These are phyloP conservation scores for Saccharomycopsis hybrid DNA, from an alignment of 1,139 yeast species.

Conservation along the genomic window DNA sequence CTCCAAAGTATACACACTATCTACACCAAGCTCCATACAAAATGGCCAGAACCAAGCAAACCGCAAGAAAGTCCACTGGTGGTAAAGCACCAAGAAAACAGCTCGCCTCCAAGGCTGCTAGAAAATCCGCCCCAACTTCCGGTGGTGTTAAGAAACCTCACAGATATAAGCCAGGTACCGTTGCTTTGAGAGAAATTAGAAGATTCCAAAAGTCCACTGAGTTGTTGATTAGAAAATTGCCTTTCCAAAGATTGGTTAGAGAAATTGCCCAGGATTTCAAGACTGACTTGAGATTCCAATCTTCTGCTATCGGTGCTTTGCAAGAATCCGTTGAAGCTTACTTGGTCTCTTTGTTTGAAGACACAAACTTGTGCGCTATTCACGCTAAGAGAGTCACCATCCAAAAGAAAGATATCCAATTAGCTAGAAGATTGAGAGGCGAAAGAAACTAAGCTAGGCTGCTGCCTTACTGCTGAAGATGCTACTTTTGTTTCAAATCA, in stretches of 20 bases:
- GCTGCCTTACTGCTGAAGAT: neutral
- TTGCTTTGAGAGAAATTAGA: slow-evolving; percentile 88
- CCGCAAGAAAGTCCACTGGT: slow-evolving; percentile 87
- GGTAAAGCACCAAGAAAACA: slow-evolving; percentile 93
- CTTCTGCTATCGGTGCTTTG: slow-evolving; percentile 85
- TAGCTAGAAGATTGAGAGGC: slow-evolving; percentile 90
- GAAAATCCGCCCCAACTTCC: slow-evolving; percentile 66
- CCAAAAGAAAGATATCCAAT: slow-evolving; percentile 88
- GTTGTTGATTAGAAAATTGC: slow-evolving; percentile 79
- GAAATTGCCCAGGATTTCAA: slow-evolving; percentile 88
- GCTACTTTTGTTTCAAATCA: too few species aligned
- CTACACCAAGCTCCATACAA: slow-evolving; percentile 10
- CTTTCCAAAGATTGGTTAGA: slow-evolving; percentile 87
- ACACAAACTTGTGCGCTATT: slow-evolving; percentile 85
- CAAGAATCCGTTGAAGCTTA: slow-evolving; percentile 91
- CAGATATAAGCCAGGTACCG: slow-evolving; percentile 95
- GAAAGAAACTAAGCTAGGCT: slow-evolving; percentile 43
- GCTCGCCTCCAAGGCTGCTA: slow-evolving; percentile 85
- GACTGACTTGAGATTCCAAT: slow-evolving; percentile 85
- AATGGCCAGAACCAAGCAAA: slow-evolving; percentile 91
- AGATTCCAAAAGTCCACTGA: slow-evolving; percentile 89
- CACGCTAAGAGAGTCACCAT: slow-evolving; percentile 93
- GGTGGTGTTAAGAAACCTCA: slow-evolving; percentile 94
- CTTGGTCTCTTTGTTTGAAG: slow-evolving; percentile 70
- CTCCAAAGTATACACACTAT: neutral